These are phyloP conservation scores for Lathyrus oleraceus DNA, from an alignment of 306 rosid species.

Conservation along the genomic window DNA sequence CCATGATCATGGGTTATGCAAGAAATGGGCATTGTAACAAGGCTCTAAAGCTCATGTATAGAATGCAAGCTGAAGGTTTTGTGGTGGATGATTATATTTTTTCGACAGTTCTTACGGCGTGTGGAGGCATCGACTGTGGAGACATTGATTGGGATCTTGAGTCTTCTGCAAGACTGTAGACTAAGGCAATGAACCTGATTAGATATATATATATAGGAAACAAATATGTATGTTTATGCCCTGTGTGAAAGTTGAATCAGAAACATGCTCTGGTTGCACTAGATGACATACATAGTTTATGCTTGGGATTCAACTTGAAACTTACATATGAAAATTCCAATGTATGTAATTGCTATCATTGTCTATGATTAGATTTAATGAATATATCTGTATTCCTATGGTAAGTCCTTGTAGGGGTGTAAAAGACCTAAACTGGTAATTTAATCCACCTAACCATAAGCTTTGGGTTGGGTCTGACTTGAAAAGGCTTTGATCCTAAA, in stretches of 20 bases:
- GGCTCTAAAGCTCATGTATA: conserved; percentile 78
- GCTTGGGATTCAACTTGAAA: not conserved
- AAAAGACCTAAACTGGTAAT: not conserved
- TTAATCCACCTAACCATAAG: too few relatives aligned
- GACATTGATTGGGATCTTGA: conserved; percentile 44
- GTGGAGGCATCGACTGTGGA: conserved; percentile 64
- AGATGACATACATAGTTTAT: not conserved
- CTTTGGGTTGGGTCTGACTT: too few relatives aligned
- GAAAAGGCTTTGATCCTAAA: too few relatives aligned
- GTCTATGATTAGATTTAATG: not conserved
- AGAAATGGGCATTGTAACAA: conserved; percentile 76
- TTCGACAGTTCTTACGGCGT: conserved; percentile 58
- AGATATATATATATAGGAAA: conserved; percentile 31
- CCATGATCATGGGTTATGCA: conserved; percentile 86
- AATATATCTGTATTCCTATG: not conserved
- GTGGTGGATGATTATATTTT: conserved; percentile 72
- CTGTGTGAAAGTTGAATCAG: too few relatives aligned
- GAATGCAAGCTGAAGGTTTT: conserved; percentile 81
- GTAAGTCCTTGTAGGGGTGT: not conserved
- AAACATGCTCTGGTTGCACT: not conserved
- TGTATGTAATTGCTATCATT: not conserved
- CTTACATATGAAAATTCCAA: not conserved
- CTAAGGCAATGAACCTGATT: conserved; percentile 3
- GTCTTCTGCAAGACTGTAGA: conserved; percentile 32
- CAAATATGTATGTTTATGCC: too few relatives aligned